Percentiles rank a stretch among this genome's conserved stretches.
Evolutionary conservation across 345 rosid species (phyloP).

Genomic region (Mallotus nudiflorus): DNA sequence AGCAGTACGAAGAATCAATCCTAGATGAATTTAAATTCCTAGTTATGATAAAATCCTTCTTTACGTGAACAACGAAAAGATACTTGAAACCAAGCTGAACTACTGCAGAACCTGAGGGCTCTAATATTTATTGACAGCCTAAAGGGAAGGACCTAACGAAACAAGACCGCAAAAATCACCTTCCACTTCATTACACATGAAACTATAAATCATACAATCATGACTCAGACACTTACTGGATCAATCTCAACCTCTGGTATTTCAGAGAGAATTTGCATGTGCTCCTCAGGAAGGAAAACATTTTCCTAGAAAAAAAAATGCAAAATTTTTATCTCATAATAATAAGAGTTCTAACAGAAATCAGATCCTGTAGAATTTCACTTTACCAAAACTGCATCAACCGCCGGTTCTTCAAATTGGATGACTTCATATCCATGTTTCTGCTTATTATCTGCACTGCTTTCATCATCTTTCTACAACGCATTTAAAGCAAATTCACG

Average conservation of each 20-base stretch:
- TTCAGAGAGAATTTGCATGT: conserved; percentile 38
- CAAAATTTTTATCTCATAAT: background rate
- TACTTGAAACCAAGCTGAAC: background rate
- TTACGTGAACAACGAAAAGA: background rate
- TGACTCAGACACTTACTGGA: conserved; percentile 37
- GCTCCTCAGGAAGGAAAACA: conserved; percentile 31
- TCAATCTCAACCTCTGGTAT: conserved; percentile 40
- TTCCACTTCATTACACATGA: background rate
- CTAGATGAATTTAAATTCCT: background rate
- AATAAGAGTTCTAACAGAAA: conserved; percentile 7
- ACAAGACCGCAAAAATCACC: background rate
- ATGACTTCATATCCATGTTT: conserved; percentile 28
- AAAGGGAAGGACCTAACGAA: background rate
- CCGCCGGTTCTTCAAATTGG: conserved; percentile 66
- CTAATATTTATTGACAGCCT: conserved; percentile 1
- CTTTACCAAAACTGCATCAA: conserved; percentile 50
- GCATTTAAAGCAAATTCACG: background rate
- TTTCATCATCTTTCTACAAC: conserved; percentile 43
- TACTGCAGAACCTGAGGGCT: background rate
- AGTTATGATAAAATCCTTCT: background rate
- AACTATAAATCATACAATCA: background rate
- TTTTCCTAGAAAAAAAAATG: conserved; percentile 42
- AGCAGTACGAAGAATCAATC: background rate
- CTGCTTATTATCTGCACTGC: conserved; percentile 30
- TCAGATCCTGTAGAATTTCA: conserved; percentile 1